Conservation (phyloP, 2,329 filamentous ascomycete species). For the Fusarium dimerum region DNA sequence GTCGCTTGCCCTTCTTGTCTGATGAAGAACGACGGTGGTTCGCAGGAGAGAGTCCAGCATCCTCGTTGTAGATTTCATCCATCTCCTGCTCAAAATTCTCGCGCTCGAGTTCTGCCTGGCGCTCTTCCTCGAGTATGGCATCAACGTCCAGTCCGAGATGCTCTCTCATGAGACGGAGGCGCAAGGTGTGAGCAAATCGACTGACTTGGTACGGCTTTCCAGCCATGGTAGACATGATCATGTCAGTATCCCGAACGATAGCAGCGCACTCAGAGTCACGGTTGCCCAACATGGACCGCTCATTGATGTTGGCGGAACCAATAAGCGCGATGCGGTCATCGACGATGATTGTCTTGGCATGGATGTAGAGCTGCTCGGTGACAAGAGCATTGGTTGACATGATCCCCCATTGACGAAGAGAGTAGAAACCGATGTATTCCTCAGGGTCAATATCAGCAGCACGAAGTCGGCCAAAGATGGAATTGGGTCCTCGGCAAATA, state of each 20-base stretch:
- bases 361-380: constrained; percentile 96
- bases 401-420: constrained; percentile 86
- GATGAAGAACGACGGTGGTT: constrained; percentile 4
- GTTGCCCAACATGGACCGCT: constrained; percentile 89
- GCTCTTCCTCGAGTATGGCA: constrained; percentile 79
- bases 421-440: constrained; percentile 95
- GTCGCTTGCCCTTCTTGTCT: constrained; percentile 37
- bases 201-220: constrained; percentile 87
- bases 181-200: constrained; percentile 88
- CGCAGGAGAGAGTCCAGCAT: constrained; percentile 31
- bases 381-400: constrained; percentile 83
- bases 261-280: constrained; percentile 92
- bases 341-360: constrained; percentile 94
- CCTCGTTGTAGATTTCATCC: constrained; percentile 61
- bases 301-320: constrained; percentile 97
- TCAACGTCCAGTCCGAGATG: constrained; percentile 96
- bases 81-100: constrained; percentile 60
- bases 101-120: constrained; percentile 65
- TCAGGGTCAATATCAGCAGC: constrained; percentile 85
- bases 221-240: constrained; percentile 89
- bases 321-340: constrained; percentile 93
- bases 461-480: constrained; percentile 84
- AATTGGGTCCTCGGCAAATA: constrained; percentile 89
- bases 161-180: constrained; percentile 92
- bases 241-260: constrained; percentile 88